These are phyloP conservation scores for Wickerhamiella australiensis DNA, from an alignment of 805 yeast genomes.

Conservation along the genomic window DNA sequence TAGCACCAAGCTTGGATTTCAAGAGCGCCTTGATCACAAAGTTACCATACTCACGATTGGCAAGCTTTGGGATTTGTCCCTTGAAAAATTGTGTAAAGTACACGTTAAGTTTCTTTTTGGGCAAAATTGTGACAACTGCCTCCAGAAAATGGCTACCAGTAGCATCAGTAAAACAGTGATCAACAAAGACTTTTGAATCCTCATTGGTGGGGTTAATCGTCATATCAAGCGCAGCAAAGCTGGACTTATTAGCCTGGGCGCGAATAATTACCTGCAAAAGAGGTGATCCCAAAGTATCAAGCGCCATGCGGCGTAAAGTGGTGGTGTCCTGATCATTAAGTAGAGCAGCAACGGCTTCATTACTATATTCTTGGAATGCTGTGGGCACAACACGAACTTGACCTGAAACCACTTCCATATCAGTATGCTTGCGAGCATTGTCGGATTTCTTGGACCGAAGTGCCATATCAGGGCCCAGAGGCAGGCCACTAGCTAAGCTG, in stretches of 20 bases:
- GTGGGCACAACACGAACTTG: constrained; percentile 53
- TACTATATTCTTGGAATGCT: constrained; percentile 38
- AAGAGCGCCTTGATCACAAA: constrained; percentile 65
- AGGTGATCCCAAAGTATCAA: constrained; percentile 76
- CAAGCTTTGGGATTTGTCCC: constrained; percentile 58
- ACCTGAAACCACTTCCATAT: constrained; percentile 31
- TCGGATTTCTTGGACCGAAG: constrained; percentile 74
- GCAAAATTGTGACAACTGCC: constrained; percentile 50
- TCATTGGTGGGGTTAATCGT: constrained; percentile 39
- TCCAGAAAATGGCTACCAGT: constrained; percentile 93
- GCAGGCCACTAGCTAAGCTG: constrained; percentile 62
- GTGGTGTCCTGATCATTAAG: constrained; percentile 30
- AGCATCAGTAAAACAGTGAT: constrained; percentile 68
- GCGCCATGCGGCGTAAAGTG: constrained; percentile 57
- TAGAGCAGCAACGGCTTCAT: constrained; percentile 26
- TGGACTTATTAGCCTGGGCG: constrained; percentile 7
- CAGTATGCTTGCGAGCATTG: constrained; percentile 59
- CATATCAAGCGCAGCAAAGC: constrained; percentile 35
- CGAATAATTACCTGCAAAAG: constrained; percentile 35
- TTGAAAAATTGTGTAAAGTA: constrained; percentile 60
- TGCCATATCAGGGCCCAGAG: constrained; percentile 55
- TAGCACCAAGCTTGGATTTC: constrained; percentile 22
- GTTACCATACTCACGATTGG: constrained; percentile 73
- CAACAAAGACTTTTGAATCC: constrained; percentile 55
- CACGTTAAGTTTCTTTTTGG: constrained; percentile 58